phyloP scores from a whole-genome alignment of 2,329 filamentous ascomycete species.

The Albophoma yamanashiensis region DNA sequence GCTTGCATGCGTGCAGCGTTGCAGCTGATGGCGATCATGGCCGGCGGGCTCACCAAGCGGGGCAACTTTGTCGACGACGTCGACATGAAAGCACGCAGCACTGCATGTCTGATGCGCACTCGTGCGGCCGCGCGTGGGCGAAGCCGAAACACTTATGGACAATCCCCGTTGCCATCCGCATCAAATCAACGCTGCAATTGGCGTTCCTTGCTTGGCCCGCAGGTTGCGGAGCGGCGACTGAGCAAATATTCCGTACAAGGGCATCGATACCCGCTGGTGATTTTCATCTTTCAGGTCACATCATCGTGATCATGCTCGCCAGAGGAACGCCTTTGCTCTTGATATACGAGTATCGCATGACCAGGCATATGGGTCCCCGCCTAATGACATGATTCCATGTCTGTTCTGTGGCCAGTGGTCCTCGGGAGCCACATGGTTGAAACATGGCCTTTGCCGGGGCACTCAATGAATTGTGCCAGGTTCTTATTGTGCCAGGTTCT shows the following conservation, averaged over 20 bases:
- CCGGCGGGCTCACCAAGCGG: background rate
- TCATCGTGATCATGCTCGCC: background rate
- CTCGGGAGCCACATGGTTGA: background rate
- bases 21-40: background rate
- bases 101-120: background rate
- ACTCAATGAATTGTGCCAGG: background rate
- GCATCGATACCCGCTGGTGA: background rate
- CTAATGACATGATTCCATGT: background rate
- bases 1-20: background rate
- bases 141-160: background rate
- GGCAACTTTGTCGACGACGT: background rate
- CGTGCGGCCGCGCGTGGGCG: background rate
- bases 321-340: background rate
- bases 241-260: background rate
- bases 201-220: background rate
- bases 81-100: background rate
- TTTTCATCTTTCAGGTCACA: background rate
- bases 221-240: background rate
- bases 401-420: background rate
- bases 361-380: background rate
- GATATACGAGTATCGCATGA: background rate
- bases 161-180: background rate
- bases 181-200: background rate
- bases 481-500: no score
- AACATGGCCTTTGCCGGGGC: background rate